Evolutionary conservation across 1,284 basidiomycete species (phyloP), one percentile per base, ranked within the genome.

Genomic region (Rhizoctonia solani): DNA sequence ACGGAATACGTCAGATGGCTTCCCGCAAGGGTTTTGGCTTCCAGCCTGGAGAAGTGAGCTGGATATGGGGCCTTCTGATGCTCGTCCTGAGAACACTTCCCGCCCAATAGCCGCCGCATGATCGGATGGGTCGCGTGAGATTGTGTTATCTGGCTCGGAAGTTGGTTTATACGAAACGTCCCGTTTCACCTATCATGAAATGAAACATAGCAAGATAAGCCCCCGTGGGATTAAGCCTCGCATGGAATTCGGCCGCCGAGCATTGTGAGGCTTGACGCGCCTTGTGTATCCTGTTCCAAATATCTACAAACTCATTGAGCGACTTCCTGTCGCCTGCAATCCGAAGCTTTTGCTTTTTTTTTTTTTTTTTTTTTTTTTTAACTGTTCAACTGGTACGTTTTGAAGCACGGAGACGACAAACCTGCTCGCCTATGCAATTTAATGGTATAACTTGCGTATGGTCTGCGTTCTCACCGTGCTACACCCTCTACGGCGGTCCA

Each of bases 241-340:
- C n/a, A n/a, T n/a, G n/a, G n/a, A n/a, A n/a, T n/a, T n/a, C n/a
- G 8, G 13, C 19, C 14, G 32, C 2, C 13, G 11, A 2, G 2
- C 8, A 32, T 16, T 11, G 27, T 14, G 14, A 8, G 16, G n/a
- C 23, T 29, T 9, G 37, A 44, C 34, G 25, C 46, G 54, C 61
- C 27, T 54, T 66, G 27, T 69, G 49, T 32, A 65, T 66, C 16
- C 29, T 30, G n/a, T 69, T 59, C 47, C 61, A 69, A 27, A 69
- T 23, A 13, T 27, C 19, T 6, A 65, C 68, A 52, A 69, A 55
- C 46, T 69, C 53, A 59, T 69, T 69, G n/a, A 65, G 66, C 27
- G 68, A 69, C 46, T 66, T 69, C 1, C 37, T 34, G 19, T 69
- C 68, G 11, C 59, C 68, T 46, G 53, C 52, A 27, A 66, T 54